Evolutionary conservation across 2,329 filamentous ascomycete genomes (phyloP).

Genomic region (Stemphylium vesicarium): DNA sequence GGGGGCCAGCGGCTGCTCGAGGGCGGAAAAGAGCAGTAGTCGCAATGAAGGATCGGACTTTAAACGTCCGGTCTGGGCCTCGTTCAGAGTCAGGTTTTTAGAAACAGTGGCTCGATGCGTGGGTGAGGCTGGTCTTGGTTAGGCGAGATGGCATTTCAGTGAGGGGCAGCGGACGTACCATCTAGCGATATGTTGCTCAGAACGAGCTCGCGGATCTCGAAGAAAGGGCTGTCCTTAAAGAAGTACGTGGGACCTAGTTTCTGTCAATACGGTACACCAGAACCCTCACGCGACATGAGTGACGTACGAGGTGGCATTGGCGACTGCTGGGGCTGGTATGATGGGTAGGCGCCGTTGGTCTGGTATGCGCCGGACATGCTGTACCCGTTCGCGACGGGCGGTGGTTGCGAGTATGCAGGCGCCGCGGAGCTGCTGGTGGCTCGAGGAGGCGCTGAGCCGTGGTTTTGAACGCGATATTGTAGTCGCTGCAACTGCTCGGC

Average conservation of each 20-base stretch:
- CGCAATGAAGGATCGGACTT: slow-evolving; percentile 67
- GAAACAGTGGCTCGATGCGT: slow-evolving; percentile 64
- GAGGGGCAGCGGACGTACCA: slow-evolving; percentile 66
- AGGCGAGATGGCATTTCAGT: slow-evolving; percentile 12
- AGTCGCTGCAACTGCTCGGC: slow-evolving; percentile 46
- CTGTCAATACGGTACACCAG: not conserved
- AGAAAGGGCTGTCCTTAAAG: slow-evolving; percentile 87
- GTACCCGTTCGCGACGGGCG: slow-evolving; percentile 31
- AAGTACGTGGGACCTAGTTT: slow-evolving; percentile 51
- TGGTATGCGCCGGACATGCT: slow-evolving; percentile 30
- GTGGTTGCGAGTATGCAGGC: slow-evolving; percentile 19
- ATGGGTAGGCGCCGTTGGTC: slow-evolving; percentile 11
- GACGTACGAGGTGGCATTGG: slow-evolving; percentile 25
- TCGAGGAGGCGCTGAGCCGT: slow-evolving; percentile 47
- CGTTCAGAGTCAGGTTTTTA: slow-evolving; percentile 65
- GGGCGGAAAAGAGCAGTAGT: slow-evolving; percentile 84
- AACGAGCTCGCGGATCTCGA: slow-evolving; percentile 70
- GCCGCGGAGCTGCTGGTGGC: slow-evolving; percentile 26
- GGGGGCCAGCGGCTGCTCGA: slow-evolving; percentile 55
- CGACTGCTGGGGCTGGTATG: slow-evolving; percentile 26
- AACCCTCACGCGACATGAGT: slow-evolving; percentile 17
- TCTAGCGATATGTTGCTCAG: slow-evolving; percentile 72
- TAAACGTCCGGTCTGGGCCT: slow-evolving; percentile 62
- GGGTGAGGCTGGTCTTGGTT: slow-evolving; percentile 59
- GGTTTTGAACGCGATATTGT: slow-evolving; percentile 49